These are phyloP conservation scores for Dendrobium huoshanense DNA, from an alignment of 106 monocot genomes.

Conservation along the genomic window DNA sequence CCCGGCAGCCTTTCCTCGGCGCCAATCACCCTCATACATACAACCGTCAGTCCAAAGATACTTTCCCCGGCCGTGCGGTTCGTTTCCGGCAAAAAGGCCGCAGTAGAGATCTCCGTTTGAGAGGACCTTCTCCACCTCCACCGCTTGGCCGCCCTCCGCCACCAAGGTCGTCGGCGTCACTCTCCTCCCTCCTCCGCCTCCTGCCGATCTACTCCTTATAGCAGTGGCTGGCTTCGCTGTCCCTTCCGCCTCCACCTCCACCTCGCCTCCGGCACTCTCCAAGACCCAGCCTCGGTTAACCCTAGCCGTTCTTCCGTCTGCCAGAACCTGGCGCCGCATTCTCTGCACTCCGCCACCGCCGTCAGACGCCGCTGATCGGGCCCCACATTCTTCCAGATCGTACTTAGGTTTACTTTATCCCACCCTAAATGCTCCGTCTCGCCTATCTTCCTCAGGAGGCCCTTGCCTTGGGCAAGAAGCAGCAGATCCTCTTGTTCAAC, in stretches of 20 bases:
- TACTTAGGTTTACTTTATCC: not conserved
- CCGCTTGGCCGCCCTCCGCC: not conserved
- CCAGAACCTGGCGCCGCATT: not conserved
- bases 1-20: conserved; percentile 61
- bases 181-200: conserved; percentile 9
- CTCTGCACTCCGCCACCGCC: not conserved
- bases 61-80: conserved; percentile 53
- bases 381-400: conserved; percentile 4
- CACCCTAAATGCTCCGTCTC: not conserved
- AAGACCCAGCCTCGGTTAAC: not conserved
- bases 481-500: not conserved
- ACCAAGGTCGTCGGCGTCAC: conserved; percentile 2
- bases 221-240: not conserved
- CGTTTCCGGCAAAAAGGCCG: conserved; percentile 31
- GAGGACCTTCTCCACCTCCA: conserved; percentile 35
- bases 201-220: conserved; percentile 1
- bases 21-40: conserved; percentile 66
- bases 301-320: not conserved
- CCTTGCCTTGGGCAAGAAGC: not conserved
- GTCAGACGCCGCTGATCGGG: not conserved
- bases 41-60: conserved; percentile 69
- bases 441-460: not conserved
- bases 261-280: not conserved
- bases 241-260: not conserved
- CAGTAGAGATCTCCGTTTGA: conserved; percentile 52